These are phyloP conservation scores for Pseudohalonectria lignicola DNA, from an alignment of 2,329 filamentous ascomycete species.

Conservation along the genomic window DNA sequence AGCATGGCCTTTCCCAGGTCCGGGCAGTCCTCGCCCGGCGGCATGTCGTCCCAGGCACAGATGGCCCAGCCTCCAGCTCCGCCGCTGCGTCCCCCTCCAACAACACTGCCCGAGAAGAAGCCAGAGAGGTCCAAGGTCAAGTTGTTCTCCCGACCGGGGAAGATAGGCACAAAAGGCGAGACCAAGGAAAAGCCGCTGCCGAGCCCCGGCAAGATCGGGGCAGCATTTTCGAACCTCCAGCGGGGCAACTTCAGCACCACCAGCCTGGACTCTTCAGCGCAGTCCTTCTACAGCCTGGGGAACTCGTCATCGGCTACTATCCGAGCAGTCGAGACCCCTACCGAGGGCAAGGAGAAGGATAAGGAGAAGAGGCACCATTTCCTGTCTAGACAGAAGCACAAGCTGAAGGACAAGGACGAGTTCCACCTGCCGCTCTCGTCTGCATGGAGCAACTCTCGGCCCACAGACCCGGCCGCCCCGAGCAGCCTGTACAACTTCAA, in stretches of 20 bases:
- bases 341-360: constrained; percentile 47
- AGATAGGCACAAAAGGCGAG: constrained; percentile 61
- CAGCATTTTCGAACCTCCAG: constrained; percentile 54
- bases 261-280: constrained; percentile 52
- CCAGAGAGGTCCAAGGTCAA: constrained; percentile 71
- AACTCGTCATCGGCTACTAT: constrained; percentile 72
- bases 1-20: constrained; percentile 64
- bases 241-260: constrained; percentile 60
- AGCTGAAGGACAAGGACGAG: constrained; percentile 62
- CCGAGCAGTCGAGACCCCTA: constrained; percentile 45
- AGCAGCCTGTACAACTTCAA: constrained; percentile 73
- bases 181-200: constrained; percentile 55
- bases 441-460: constrained; percentile 64
- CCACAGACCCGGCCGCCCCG: constrained; percentile 64
- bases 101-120: constrained; percentile 45
- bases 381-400: constrained; percentile 67
- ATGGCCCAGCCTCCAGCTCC: constrained; percentile 19
- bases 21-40: constrained; percentile 39
- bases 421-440: constrained; percentile 64
- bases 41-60: constrained; percentile 22
- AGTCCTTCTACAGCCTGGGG: constrained; percentile 61
- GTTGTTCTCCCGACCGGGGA: constrained; percentile 68
- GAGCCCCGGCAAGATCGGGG: constrained; percentile 61
- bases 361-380: constrained; percentile 76
- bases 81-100: constrained; percentile 24